Evolutionary conservation across 805 yeast genomes (phyloP).

Genomic region (Barnettozyma populi): DNA sequence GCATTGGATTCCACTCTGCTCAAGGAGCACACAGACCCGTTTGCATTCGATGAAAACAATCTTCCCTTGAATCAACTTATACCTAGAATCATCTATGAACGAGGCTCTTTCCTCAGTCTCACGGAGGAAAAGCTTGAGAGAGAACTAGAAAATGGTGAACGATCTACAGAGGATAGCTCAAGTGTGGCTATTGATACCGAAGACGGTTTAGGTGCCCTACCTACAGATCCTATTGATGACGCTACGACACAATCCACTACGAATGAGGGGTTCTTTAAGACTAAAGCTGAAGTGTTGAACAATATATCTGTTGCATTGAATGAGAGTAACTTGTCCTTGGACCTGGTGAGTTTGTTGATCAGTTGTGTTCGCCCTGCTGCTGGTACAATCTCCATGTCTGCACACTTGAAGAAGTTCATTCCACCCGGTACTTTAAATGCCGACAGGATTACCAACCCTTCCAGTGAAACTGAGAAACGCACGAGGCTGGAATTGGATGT

Average conservation of each 20-base stretch:
- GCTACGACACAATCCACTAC: conserved; percentile 17
- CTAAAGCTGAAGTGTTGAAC: conserved; percentile 48
- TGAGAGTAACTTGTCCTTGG: conserved; percentile 83
- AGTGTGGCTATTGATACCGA: neutral
- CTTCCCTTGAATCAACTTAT: conserved; percentile 49
- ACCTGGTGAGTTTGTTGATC: conserved; percentile 76
- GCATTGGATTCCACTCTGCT: conserved; percentile 21
- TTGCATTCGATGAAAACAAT: conserved; percentile 25
- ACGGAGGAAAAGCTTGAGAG: conserved; percentile 45
- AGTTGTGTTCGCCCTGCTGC: conserved; percentile 81
- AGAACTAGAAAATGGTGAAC: conserved; percentile 33
- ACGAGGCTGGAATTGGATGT: conserved; percentile 20
- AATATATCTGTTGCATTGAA: conserved; percentile 67
- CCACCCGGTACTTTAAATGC: conserved; percentile 69
- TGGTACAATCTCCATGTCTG: conserved; percentile 83
- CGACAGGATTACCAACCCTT: conserved; percentile 27
- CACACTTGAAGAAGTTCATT: conserved; percentile 66
- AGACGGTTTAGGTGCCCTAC: neutral
- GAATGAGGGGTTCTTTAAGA: conserved; percentile 38
- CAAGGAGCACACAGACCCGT: conserved; percentile 23
- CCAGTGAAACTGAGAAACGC: conserved; percentile 21
- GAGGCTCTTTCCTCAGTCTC: conserved; percentile 51
- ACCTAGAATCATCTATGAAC: conserved; percentile 51
- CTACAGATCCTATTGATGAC: neutral
- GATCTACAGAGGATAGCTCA: conserved; percentile 6